Base-by-base conservation (phyloP, 208 protist genomes). In the Plasmodiophora brassicae region DNA sequence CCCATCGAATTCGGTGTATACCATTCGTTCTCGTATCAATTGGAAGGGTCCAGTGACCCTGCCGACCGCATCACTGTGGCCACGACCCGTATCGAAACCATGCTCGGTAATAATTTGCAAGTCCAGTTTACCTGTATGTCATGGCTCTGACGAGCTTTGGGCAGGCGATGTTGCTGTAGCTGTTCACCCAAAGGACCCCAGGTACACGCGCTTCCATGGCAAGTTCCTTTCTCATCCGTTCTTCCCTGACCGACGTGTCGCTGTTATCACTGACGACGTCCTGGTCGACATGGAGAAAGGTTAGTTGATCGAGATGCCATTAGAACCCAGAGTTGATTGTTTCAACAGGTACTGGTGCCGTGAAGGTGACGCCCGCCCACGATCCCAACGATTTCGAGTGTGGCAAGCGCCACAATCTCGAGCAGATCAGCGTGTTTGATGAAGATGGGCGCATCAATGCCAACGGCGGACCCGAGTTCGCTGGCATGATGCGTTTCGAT, bases 331-430 rank as follows among this genome's bases (percentile, higher is more conserved):
- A 14, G 25, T 57, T 57, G 5, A 78, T 5, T 38, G 5, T 78
- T 32, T 78, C n/a, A 96, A 85, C 92, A 92, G 98, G 98, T 50
- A 99, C 93, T 32, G 93, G 94, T 46, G 91, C 87, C 60, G 96
- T 97, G 22, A 97, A 98, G 89, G 95, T 99, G 71, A 99, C 99
- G 28, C 99, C 99, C 25, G 96, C 97, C n/a, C 99, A 99, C 91
- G 99, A 99, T 94, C 95, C 93, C 36, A 99, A 99, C 93, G 99
- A 99, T 95, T 99, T 98, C 92, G 97, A 98, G 91, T 94, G 94
- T 85, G 98, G 97, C 71, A 83, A 95, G 71, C 94, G 97, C 71
- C 96, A 99, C 94, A 95, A 96, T 44, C 94, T 99, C 28, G 87
- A 1, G 46, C 87, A 95, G 89, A 91, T 99, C 57, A 96, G 93